phyloP scores from a whole-genome alignment of 345 rosid species.

The Pelargonium nanum region DNA sequence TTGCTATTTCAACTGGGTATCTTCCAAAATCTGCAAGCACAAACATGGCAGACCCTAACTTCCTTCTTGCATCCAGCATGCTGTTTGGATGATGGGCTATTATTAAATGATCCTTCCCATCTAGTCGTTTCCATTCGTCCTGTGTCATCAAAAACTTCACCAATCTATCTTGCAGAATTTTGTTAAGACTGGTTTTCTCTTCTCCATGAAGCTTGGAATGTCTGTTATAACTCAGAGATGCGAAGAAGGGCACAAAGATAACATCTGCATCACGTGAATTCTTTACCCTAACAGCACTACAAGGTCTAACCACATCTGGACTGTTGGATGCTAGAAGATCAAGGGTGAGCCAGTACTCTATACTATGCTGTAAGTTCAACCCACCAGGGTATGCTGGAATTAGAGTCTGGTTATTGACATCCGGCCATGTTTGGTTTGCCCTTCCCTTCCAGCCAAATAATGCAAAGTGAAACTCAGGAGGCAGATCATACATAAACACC shows the following conservation, averaged over 20 bases:
- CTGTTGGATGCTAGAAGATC: constrained; percentile 66
- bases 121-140: constrained; percentile 50
- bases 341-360: constrained; percentile 90
- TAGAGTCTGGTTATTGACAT: constrained; percentile 25
- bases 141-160: constrained; percentile 36
- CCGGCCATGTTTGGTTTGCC: constrained; percentile 52
- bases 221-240: constrained; percentile 70
- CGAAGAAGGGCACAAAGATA: constrained; percentile 75
- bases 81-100: constrained; percentile 89
- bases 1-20: constrained; percentile 59
- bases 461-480: constrained; percentile 80
- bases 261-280: constrained; percentile 57
- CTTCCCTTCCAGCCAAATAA: constrained; percentile 65
- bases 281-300: constrained; percentile 47
- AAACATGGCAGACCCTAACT: constrained; percentile 72
- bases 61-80: constrained; percentile 46
- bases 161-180: constrained; percentile 53
- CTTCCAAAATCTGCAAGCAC: constrained; percentile 94
- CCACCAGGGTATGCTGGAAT: constrained; percentile 73
- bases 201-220: constrained; percentile 52
- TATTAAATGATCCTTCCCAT: constrained; percentile 55
- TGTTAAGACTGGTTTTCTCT: constrained; percentile 42
- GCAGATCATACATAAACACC: constrained; percentile 80
- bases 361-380: constrained; percentile 79
- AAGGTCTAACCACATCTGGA: constrained; percentile 32